Evolutionary conservation across 2,329 filamentous ascomycete genomes (phyloP).

Genomic region (Didymella lethalis): DNA sequence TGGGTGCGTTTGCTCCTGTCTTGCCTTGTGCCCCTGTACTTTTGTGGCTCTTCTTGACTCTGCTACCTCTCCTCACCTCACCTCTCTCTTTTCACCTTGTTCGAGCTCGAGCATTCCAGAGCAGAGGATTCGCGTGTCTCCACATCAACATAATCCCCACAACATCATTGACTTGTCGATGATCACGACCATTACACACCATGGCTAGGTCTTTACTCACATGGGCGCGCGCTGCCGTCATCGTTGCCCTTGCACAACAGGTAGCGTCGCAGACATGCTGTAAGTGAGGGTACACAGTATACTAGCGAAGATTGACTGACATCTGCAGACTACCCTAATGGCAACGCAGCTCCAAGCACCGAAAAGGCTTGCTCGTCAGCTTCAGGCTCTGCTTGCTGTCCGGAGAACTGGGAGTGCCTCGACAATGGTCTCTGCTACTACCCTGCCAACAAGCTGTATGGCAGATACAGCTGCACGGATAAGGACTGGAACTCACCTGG

Average conservation of each 20-base stretch:
- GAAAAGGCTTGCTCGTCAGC: slow-evolving; percentile 48
- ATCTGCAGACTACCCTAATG: slow-evolving; percentile 46
- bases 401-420: slow-evolving; percentile 47
- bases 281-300: slow-evolving; percentile 20
- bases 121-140: slow-evolving; percentile 14
- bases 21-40: slow-evolving; percentile 15
- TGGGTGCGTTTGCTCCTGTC: slow-evolving; percentile 17
- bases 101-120: slow-evolving; percentile 16
- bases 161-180: slow-evolving; percentile 13
- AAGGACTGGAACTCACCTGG: slow-evolving; percentile 43
- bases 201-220: slow-evolving; percentile 29
- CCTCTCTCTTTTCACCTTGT: slow-evolving; percentile 11
- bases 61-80: slow-evolving; percentile 14
- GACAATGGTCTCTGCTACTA: slow-evolving; percentile 51
- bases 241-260: slow-evolving; percentile 30
- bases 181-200: slow-evolving; percentile 9
- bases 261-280: slow-evolving; percentile 41
- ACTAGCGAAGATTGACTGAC: slow-evolving; percentile 19
- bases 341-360: slow-evolving; percentile 32
- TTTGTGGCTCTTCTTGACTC: slow-evolving; percentile 9
- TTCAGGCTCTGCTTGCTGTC: slow-evolving; percentile 47
- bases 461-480: slow-evolving; percentile 49
- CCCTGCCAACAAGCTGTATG: slow-evolving; percentile 35
- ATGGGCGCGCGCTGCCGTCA: slow-evolving; percentile 33
- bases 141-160: slow-evolving; percentile 7